Base-by-base conservation (phyloP, 148 eudicot genomes). In the Simmondsia chinensis region DNA sequence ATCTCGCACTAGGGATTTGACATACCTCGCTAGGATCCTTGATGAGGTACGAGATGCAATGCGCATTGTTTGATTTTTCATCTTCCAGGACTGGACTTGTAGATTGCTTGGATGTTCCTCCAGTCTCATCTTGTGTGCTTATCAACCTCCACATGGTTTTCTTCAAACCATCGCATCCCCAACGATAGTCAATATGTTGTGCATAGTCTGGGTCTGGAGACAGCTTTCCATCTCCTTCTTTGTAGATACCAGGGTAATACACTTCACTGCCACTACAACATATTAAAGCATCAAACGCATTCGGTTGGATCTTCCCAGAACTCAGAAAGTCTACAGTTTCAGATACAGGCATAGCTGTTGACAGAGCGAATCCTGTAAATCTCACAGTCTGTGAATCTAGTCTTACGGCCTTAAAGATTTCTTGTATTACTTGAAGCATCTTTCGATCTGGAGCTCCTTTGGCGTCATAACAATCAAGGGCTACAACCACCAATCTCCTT, bases 181-280 rank as follows among this genome's bases (percentile, higher is more conserved):
- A 82, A 6, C 91, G 71, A 44, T 83, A 83, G 6, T 79, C 94
- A 16, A 79, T 72, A 44, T 82, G 91, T 21, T 70, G 24, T 9
- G 69, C 63, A 49, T 82, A 77, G 47, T 82, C 85, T 0, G 72
- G 70, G 47, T 77, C 91, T 2, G 79, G 68, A 34, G 23, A 49
- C 33, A 66, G 64, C 39, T 55, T 66, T 28, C 83, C 85, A 48
- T 54, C 70, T 25, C 63, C 74, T 39, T 76, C 75, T 29, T 39
- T 32, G 26, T 63, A 59, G 32, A 54, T 51, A n/a, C 83, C 89
- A 0, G 89, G 77, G 50, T 82, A 82, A 25, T 74, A 82, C 10
- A 82, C 72, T 59, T 82, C 82, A 55, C 82, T 75, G 1, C 91
- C 91, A 38, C 91, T 77, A 42, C 79, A 69, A 52, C 91, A 82